Base-by-base conservation (phyloP, 2,329 filamentous ascomycete species). In the Epichloe scottii region DNA sequence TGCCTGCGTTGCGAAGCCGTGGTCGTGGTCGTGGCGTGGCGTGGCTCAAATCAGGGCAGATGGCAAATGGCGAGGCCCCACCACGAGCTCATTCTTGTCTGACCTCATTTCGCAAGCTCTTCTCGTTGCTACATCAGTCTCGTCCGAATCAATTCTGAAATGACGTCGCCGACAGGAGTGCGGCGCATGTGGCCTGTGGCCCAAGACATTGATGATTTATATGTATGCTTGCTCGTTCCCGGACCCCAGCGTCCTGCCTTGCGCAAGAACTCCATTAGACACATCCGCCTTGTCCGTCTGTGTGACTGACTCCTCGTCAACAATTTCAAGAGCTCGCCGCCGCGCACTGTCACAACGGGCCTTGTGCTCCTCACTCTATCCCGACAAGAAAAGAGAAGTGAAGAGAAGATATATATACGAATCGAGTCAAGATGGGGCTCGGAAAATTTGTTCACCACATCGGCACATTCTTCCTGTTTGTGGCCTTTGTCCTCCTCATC, bases 381-480 rank as follows among this genome's bases (percentile, higher is more conserved):
- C 15, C 46, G 41, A 30, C 10, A 7, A 14, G 7, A 33, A 33
- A 8, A 12, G 2, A 5, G 30, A 19, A 19, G 15, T 4, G 40
- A 40, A 35, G 30, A 15, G 21, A 21, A 12, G 11, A 7, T n/a
- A 21, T 26, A 46, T 17, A 39, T 15, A n/a, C 34, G 7, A 12
- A 26, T 15, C 21, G 5, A 21, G 12, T 38, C 51, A 49, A 15
- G 12, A 77, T 77, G 74, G 73, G 71, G 50, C 55, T 71, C 55
- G 73, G 71, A 51, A 68, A 67, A 53, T 71, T 74, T 57, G 65
- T 80, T 56, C 77, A 79, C 64, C 73, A 80, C 61, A 63, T 81
- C 50, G 79, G 78, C 63, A 76, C 76, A 30, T 73, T 79, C 56
- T 63, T 82, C 58, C 70, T 84, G 46, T 71, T 84, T 51, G 66